These are phyloP conservation scores for Tolypocladium cylindrosporum DNA, from an alignment of 2,329 filamentous ascomycete genomes.

Conservation along the genomic window DNA sequence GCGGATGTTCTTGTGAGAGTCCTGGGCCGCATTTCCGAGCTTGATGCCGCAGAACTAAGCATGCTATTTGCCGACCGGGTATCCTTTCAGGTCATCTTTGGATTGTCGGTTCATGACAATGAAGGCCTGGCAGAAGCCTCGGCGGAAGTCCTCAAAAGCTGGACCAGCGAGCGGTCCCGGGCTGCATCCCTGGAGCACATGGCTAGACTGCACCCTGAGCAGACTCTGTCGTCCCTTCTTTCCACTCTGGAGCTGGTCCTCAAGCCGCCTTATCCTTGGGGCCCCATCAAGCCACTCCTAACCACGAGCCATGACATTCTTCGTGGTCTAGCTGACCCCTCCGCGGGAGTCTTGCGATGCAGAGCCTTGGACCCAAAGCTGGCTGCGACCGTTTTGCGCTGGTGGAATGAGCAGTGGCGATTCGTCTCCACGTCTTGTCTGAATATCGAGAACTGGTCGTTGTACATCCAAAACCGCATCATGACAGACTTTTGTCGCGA, in stretches of 20 bases:
- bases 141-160: constrained; percentile 71
- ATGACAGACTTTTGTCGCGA: constrained; percentile 94
- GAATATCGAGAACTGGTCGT: constrained; percentile 76
- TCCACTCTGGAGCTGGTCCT: constrained; percentile 26
- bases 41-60: constrained; percentile 58
- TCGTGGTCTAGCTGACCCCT: constrained; percentile 44
- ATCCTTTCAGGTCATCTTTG: constrained; percentile 65
- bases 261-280: constrained; percentile 36
- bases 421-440: constrained; percentile 72
- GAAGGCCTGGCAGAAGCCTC: constrained; percentile 69
- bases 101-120: constrained; percentile 72
- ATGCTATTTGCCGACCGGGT: constrained; percentile 57
- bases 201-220: constrained; percentile 27
- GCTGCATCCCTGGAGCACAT: constrained; percentile 27
- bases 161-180: constrained; percentile 56
- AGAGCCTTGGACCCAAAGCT: constrained; percentile 50
- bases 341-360: constrained; percentile 45
- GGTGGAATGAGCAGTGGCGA: constrained; percentile 82
- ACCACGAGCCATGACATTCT: constrained; percentile 49
- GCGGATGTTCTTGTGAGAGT: constrained; percentile 57
- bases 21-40: constrained; percentile 70
- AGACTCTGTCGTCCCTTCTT: constrained; percentile 33
- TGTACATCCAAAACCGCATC: constrained; percentile 58
- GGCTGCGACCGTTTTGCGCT: constrained; percentile 55
- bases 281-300: constrained; percentile 45